Evolutionary conservation across 805 yeast genomes (phyloP).

Genomic region (Torulaspora maleeae): DNA sequence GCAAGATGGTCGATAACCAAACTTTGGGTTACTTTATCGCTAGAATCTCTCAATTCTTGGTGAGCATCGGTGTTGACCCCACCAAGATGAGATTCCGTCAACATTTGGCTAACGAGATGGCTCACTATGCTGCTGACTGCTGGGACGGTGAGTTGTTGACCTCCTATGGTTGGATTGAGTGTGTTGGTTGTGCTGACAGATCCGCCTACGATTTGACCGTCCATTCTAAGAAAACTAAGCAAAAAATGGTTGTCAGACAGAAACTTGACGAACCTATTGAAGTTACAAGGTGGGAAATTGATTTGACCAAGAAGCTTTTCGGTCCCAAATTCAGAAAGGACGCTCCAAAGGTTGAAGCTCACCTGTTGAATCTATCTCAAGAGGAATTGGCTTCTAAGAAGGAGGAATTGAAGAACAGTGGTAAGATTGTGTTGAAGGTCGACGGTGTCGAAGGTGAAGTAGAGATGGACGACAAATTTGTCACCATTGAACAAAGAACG

Average conservation of each 20-base stretch:
- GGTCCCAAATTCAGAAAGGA: slow-evolving; percentile 98
- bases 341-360: slow-evolving; percentile 85
- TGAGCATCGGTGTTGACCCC: slow-evolving; percentile 86
- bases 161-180: slow-evolving; percentile 98
- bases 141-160: slow-evolving; percentile 98
- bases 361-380: slow-evolving; percentile 71
- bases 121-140: slow-evolving; percentile 98
- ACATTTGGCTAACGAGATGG: slow-evolving; percentile 98
- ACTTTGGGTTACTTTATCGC: slow-evolving; percentile 96
- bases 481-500: slow-evolving; percentile 71
- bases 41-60: slow-evolving; percentile 79
- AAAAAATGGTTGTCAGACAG: slow-evolving; percentile 91
- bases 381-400: slow-evolving; percentile 76
- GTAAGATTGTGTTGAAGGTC: slow-evolving; percentile 62
- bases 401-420: slow-evolving; percentile 55
- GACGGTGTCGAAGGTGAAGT: slow-evolving; percentile 60
- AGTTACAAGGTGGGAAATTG: slow-evolving; percentile 79
- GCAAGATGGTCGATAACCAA: slow-evolving; percentile 91
- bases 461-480: slow-evolving; percentile 68
- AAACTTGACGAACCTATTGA: slow-evolving; percentile 76
- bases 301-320: slow-evolving; percentile 87
- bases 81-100: slow-evolving; percentile 90
- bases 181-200: slow-evolving; percentile 99
- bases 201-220: slow-evolving; percentile 96
- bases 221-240: slow-evolving; percentile 91